Evolutionary conservation across 176 grass and related monocot genomes (phyloP).

Genomic region (maize (Zea mays)): DNA sequence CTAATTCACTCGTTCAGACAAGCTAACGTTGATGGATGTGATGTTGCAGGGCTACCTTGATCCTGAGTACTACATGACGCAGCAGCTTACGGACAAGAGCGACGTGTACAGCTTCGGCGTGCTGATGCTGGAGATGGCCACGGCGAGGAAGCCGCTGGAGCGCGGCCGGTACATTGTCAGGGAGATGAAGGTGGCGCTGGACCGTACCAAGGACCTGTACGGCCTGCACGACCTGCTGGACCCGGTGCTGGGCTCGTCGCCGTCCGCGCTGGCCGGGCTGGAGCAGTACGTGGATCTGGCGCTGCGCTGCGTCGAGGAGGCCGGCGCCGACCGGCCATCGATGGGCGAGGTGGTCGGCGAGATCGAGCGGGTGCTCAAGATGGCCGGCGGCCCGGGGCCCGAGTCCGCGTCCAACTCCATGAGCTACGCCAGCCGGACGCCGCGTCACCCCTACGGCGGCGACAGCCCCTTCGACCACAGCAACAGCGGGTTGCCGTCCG

Average conservation of each 20-base stretch:
- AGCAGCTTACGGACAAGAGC: conserved; percentile 77
- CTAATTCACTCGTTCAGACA: no score
- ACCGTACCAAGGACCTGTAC: conserved; percentile 56
- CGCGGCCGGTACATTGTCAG: conserved; percentile 59
- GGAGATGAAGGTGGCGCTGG: conserved; percentile 50
- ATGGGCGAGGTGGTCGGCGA: conserved; percentile 66
- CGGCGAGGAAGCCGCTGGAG: conserved; percentile 69
- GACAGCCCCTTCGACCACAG: conserved; percentile 56
- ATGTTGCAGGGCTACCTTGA: conserved; percentile 67
- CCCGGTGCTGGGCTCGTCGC: conserved; percentile 36
- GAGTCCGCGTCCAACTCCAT: conserved; percentile 52
- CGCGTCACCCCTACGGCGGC: conserved; percentile 56
- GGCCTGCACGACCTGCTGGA: conserved; percentile 62
- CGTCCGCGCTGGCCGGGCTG: conserved; percentile 36
- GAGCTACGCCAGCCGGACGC: conserved; percentile 41
- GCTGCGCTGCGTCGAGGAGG: conserved; percentile 66
- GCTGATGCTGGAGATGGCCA: conserved; percentile 61
- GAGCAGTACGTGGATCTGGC: conserved; percentile 64
- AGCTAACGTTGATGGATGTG: no score
- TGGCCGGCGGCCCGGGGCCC: conserved; percentile 35
- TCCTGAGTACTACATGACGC: conserved; percentile 91
- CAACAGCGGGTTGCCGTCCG: conserved; percentile 38
- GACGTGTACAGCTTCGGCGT: conserved; percentile 77
- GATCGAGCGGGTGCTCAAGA: conserved; percentile 60
- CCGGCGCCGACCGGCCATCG: conserved; percentile 47